Evolutionary conservation across 116 monocot genomes (phyloP).

Genomic region (Trichopus zeylanicus): DNA sequence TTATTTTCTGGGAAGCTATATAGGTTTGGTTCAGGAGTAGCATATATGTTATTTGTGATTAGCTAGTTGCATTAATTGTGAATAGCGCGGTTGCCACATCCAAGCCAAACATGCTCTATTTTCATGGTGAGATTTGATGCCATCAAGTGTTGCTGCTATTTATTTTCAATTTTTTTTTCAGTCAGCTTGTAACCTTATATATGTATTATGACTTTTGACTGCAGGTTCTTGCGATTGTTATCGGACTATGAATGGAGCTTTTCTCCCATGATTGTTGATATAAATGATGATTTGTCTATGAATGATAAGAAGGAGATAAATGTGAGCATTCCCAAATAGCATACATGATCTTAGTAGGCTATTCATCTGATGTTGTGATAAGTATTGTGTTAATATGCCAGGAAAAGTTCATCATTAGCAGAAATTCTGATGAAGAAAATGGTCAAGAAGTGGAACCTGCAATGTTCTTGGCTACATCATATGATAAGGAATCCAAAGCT

Average conservation of each 20-base stretch:
- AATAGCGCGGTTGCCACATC: too few species aligned
- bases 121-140: too few species aligned
- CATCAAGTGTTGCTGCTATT: not conserved
- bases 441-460: constrained; percentile 35
- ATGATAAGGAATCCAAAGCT: constrained; percentile 83
- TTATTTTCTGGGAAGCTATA: too few species aligned
- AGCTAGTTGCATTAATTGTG: too few species aligned
- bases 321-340: constrained; percentile 26
- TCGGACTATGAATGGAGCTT: constrained; percentile 79
- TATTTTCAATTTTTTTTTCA: not conserved
- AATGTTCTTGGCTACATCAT: constrained; percentile 87
- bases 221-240: constrained; percentile 79
- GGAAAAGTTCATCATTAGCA: constrained; percentile 65
- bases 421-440: constrained; percentile 64
- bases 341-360: not conserved
- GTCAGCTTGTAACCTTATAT: not conserved
- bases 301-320: constrained; percentile 69
- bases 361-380: not conserved
- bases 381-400: constrained; percentile 5
- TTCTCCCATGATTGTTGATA: constrained; percentile 81
- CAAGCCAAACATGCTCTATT: too few species aligned
- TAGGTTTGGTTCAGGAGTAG: too few species aligned
- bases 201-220: not conserved
- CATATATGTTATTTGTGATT: too few species aligned
- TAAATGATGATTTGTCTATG: constrained; percentile 61